Evolutionary conservation across 768 basidiomycete genomes (phyloP).

Genomic region (Gelatoporia subvermispora): DNA sequence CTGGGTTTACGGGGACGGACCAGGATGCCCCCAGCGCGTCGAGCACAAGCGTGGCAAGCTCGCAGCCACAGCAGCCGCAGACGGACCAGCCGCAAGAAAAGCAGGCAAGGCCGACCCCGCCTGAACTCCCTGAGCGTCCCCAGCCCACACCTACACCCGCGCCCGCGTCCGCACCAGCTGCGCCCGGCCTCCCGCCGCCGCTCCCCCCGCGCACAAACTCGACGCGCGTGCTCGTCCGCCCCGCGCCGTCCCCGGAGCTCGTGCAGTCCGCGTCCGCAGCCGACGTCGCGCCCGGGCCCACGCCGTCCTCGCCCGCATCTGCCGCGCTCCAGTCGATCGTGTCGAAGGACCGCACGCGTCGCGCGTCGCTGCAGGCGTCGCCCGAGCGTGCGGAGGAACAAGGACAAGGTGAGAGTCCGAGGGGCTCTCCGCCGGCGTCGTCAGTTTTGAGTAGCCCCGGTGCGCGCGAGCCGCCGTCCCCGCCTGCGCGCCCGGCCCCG

Average conservation of each 20-base stretch:
- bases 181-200: slow-evolving; percentile 33
- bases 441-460: not conserved
- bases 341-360: slow-evolving; percentile 25
- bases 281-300: slow-evolving; percentile 5
- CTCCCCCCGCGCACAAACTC: slow-evolving; percentile 42
- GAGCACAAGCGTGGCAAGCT: too few relatives aligned
- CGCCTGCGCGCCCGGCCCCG: slow-evolving; percentile 8
- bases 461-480: slow-evolving; percentile 9
- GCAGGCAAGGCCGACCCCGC: not conserved
- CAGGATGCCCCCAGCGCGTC: slow-evolving; percentile 18
- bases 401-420: not conserved
- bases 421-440: not conserved
- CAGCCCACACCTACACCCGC: not conserved
- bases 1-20: slow-evolving; percentile 16
- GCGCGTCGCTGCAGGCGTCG: slow-evolving; percentile 17
- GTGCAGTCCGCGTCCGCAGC: not conserved
- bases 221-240: slow-evolving; percentile 23
- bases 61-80: not conserved
- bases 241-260: slow-evolving; percentile 14
- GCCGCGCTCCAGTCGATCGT: slow-evolving; percentile 56
- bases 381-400: slow-evolving; percentile 4
- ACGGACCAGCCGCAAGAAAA: not conserved
- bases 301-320: slow-evolving; percentile 38
- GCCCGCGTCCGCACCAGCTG: slow-evolving; percentile 1
- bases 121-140: not conserved